Conservation (phyloP, 2,329 filamentous ascomycete genomes). For the Falciphora oryzae region DNA sequence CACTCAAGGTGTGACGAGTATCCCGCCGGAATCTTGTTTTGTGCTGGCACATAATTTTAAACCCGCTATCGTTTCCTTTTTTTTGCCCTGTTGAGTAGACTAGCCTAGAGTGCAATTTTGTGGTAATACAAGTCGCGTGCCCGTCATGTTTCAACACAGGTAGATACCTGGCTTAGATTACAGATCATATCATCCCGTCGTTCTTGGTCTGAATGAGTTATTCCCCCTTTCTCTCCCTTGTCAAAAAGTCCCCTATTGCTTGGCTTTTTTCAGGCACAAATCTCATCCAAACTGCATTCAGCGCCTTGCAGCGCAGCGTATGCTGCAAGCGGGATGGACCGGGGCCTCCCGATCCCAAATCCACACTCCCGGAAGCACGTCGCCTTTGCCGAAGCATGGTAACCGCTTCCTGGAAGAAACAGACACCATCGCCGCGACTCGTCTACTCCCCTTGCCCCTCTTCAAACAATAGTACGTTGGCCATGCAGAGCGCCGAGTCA, state of each 20-base stretch:
- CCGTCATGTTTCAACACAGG: too few relatives aligned
- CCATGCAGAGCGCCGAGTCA: too few relatives aligned
- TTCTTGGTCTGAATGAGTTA: background rate
- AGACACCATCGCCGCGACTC: too few relatives aligned
- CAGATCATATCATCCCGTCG: too few relatives aligned
- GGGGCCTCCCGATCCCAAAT: background rate
- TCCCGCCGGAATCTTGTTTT: background rate
- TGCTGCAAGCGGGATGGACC: background rate
- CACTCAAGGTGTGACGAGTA: background rate
- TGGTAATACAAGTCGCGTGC: background rate
- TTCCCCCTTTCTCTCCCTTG: background rate
- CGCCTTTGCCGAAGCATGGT: too few relatives aligned
- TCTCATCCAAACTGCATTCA: background rate
- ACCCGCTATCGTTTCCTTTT: background rate
- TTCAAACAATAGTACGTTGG: too few relatives aligned
- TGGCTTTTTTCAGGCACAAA: background rate
- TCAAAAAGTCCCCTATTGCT: background rate
- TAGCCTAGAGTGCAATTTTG: background rate
- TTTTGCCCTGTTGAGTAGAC: background rate
- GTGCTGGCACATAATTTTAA: background rate
- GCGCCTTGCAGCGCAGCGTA: background rate
- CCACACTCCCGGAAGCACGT: background rate
- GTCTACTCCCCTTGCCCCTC: too few relatives aligned
- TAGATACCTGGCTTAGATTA: too few relatives aligned
- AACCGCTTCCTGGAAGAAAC: too few relatives aligned